Percentiles rank a stretch among this genome's conserved stretches.
Evolutionary conservation across 2,329 filamentous ascomycete species (phyloP).

Genomic region (Westerdykella ornata): DNA sequence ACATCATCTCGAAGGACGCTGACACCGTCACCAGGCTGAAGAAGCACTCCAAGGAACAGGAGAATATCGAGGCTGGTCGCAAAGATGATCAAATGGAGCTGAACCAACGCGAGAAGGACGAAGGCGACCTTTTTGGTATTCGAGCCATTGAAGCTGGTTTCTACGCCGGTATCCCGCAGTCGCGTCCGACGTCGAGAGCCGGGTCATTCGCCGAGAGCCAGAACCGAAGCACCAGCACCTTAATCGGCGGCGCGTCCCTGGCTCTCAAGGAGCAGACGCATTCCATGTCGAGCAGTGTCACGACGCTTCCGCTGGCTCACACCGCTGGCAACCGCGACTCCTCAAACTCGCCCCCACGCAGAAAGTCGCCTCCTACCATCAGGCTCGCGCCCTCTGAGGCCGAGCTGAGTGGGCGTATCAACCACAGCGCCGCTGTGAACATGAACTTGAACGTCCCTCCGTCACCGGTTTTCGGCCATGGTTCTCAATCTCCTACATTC

Average conservation of each 20-base stretch:
- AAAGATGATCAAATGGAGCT: constrained; percentile 32
- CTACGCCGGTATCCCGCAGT: constrained; percentile 37
- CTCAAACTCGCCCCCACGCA: constrained; percentile 17
- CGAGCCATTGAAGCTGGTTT: constrained; percentile 40
- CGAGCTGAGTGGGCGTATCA: constrained; percentile 32
- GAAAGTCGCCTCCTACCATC: constrained; percentile 8
- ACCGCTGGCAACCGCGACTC: constrained; percentile 15
- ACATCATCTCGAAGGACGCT: constrained; percentile 3
- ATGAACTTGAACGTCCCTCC: constrained; percentile 31
- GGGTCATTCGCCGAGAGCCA: constrained; percentile 26
- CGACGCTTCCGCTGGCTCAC: constrained; percentile 25
- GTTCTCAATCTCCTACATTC: constrained; percentile 18
- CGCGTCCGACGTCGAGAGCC: constrained; percentile 33
- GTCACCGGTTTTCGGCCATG: constrained; percentile 22
- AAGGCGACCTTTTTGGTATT: constrained; percentile 37
- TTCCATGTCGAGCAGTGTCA: constrained; percentile 30
- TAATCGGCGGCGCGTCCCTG: constrained; percentile 25
- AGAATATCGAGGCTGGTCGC: constrained; percentile 20
- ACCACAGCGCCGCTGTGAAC: constrained; percentile 30
- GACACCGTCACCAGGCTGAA: constrained; percentile 21
- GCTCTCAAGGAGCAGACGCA: constrained; percentile 28
- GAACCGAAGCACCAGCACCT: constrained; percentile 25
- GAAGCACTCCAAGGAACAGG: constrained; percentile 19
- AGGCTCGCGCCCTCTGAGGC: constrained; percentile 34
- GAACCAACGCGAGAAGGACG: constrained; percentile 33